Evolutionary conservation across 208 protist species (phyloP).

Genomic region (Trichomonas gallinae): DNA sequence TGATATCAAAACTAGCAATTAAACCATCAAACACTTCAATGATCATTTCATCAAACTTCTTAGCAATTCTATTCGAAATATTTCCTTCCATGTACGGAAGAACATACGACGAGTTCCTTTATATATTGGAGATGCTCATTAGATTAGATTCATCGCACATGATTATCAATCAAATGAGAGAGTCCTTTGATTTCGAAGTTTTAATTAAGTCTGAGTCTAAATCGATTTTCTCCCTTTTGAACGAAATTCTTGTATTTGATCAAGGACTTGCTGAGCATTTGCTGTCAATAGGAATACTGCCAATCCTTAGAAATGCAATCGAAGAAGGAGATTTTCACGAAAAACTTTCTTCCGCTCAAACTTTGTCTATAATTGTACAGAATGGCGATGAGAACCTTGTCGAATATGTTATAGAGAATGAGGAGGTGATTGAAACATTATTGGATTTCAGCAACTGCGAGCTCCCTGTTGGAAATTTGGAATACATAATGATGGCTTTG

Average conservation of each 20-base stretch:
- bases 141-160: background rate
- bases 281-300: background rate
- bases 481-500: background rate
- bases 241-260: background rate
- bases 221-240: background rate
- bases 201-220: background rate
- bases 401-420: background rate
- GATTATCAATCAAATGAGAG: background rate
- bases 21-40: background rate
- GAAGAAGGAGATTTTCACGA: background rate
- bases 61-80: background rate
- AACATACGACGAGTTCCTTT: background rate
- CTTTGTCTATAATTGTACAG: background rate
- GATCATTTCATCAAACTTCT: background rate
- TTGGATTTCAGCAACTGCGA: background rate
- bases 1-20: background rate
- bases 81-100: background rate
- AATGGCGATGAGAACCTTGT: background rate
- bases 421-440: background rate
- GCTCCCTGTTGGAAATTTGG: background rate
- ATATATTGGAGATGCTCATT: background rate
- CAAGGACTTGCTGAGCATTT: background rate
- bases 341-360: background rate
- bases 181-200: background rate
- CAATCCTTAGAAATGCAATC: background rate